Evolutionary conservation across 257 asterid species (phyloP), one percentile per base, ranked within the genome.

Genomic region (Gynochthodes officinalis): DNA sequence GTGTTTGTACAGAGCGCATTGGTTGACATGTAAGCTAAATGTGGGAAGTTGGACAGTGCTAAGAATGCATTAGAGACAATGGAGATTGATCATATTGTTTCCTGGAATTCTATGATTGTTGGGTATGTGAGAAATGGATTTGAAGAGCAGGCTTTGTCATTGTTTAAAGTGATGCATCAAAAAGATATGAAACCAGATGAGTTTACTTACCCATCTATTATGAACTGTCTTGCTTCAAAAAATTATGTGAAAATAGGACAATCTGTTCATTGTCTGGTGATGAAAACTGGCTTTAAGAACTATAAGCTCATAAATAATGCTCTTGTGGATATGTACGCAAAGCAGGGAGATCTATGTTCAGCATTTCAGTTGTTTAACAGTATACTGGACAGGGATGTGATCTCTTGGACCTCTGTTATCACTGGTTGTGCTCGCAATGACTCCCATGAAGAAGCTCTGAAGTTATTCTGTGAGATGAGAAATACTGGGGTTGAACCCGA

Each of bases 251-350:
- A 7, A 33, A 78, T 70, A 28, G 91, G 96, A 67, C 77, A 69
- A 73, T 75, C 55, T 16, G 73, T 89, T 59, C 98, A 90, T 66
- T 75, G 87, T 60, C 76, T 84, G 87, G 83, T 86, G 59, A 57
- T 86, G 44, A 91, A 88, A 81, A 83, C 86, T n/a, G 98, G 97
- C 14, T 88, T 82, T 59, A 85, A 79, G 70, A 73, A 71, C 28
- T 75, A 60, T 81, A 86, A 57, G 18, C 87, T 87, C 11, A 87
- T 93, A 65, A 63, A 70, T 77, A 93, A 93, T 76, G 91, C 96
- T 43, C 91, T 93, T 44, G 83, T 91, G n/a, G 94, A 93, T 74
- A 91, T 89, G 98, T 89, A 89, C 70, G 94, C 98, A 58, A 91
- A 93, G 64, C 88, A 78, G 67, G 85, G 85, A 15, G 70, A 80